Base-by-base conservation (phyloP, 2,329 filamentous ascomycete species). In the Sporothrix mexicana region DNA sequence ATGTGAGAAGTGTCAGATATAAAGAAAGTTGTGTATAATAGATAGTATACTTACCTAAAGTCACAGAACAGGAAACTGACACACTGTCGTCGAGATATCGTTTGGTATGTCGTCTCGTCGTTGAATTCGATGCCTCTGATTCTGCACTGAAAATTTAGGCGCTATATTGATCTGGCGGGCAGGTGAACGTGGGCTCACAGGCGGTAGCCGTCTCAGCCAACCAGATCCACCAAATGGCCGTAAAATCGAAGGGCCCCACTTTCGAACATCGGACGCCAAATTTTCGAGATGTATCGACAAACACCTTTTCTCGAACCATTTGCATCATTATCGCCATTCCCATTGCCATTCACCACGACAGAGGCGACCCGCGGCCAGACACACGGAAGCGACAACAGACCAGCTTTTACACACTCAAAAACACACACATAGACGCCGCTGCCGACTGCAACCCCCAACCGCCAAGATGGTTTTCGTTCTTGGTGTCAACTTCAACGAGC, bases 401-500 rank as follows among this genome's bases (percentile, higher is more conserved):
- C 2, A 15, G 8, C 15, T 49, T 15, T 25, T 36, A 5, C 1
- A 9, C 49, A 20, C 66, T 15, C 49, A 6, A 15, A 23, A 8
- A 41, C 9, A 8, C 25, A 8, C 20, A 36, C 12, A 49, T 17
- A 64, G n/a, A 25, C 20, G 6, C 62, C 49, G 62, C 59, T 64
- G 36, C n/a, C 20, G 36, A 17, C 43, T 15, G 12, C 64, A 6
- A 53, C 57, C 57, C 47, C 47, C 12, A 57, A 20, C 17, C 45
- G 94, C 43, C 61, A 70, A 61, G 36, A 73, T 73, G 93, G 92
- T 95, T 79, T 93, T 96, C 85, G 91, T 98, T 79, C 87, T 95
- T 79, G 93, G 93, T 78, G 86, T 93, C 85, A 95, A 92, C 85
- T 98, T 98, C 85, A 85, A 89, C 78, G 95, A 97, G 84, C 84